Conservation (phyloP, 129 eudicot species). For the Pseudognaphalium luteoalbum region DNA sequence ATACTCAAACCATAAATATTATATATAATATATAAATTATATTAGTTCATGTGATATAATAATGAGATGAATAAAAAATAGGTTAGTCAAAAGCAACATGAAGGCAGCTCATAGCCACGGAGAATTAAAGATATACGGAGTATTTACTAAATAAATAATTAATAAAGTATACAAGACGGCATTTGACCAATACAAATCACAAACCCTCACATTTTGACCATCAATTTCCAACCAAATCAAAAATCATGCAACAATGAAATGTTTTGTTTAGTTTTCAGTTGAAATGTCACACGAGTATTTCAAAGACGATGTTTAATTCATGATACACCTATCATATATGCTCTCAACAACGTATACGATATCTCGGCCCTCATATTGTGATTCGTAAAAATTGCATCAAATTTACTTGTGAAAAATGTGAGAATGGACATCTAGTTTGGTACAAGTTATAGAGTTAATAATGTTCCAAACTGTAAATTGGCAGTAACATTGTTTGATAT, state of each 20-base stretch:
- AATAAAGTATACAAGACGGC: slow-evolving; percentile 25
- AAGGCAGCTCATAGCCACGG: slow-evolving; percentile 29
- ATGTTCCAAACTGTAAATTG: too few relatives aligned
- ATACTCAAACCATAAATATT: neutral
- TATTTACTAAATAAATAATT: neutral
- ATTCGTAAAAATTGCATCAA: too few relatives aligned
- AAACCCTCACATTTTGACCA: neutral
- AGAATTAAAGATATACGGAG: slow-evolving; percentile 7
- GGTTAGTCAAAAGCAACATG: slow-evolving; percentile 34
- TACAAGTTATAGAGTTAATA: too few relatives aligned
- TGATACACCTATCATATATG: too few relatives aligned
- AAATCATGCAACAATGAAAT: neutral
- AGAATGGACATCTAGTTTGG: too few relatives aligned
- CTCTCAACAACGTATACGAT: too few relatives aligned
- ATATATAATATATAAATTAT: too few relatives aligned
- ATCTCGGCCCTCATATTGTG: too few relatives aligned
- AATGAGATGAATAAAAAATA: slow-evolving; percentile 14
- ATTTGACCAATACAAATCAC: slow-evolving; percentile 13
- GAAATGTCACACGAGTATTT: too few relatives aligned
- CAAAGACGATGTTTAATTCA: too few relatives aligned
- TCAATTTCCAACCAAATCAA: neutral
- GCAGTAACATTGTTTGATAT: too few relatives aligned
- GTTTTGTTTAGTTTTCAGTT: neutral
- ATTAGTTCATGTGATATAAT: slow-evolving; percentile 3
- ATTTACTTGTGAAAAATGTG: too few relatives aligned